Evolutionary conservation across 306 rosid genomes (phyloP).

Genomic region (Fragaria iinumae): DNA sequence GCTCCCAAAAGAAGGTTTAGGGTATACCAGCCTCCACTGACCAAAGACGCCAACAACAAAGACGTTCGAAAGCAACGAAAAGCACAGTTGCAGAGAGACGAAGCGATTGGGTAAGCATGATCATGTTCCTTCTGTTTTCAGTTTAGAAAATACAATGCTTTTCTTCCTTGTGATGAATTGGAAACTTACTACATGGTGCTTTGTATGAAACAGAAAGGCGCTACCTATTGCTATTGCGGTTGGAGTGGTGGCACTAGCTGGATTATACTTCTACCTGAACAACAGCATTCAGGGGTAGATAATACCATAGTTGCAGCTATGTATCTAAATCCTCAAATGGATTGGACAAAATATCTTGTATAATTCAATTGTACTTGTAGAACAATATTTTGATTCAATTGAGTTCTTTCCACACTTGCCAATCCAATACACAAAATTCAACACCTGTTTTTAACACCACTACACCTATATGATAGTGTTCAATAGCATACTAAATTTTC

Average conservation of each 20-base stretch:
- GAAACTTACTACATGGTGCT: neutral
- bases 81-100: slow-evolving; percentile 62
- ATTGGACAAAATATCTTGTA: neutral
- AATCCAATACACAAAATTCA: neutral
- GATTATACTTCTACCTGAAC: slow-evolving; percentile 73
- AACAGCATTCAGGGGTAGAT: slow-evolving; percentile 30
- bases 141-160: too few relatives aligned
- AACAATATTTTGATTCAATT: neutral
- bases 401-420: neutral
- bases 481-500: neutral
- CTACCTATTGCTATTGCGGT: slow-evolving; percentile 70
- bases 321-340: neutral
- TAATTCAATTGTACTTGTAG: neutral
- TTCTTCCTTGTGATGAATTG: neutral
- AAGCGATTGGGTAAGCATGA: slow-evolving; percentile 62
- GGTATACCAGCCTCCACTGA: slow-evolving; percentile 57
- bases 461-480: neutral
- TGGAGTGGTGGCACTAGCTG: slow-evolving; percentile 73
- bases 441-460: neutral
- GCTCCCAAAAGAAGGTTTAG: slow-evolving; percentile 91
- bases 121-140: neutral
- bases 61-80: slow-evolving; percentile 71
- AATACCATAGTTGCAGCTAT: slow-evolving; percentile 8
- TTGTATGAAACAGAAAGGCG: slow-evolving; percentile 51
- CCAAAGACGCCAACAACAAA: slow-evolving; percentile 46